Conservation (phyloP, 2,329 filamentous ascomycete genomes). For the Pleomassaria siparia region DNA sequence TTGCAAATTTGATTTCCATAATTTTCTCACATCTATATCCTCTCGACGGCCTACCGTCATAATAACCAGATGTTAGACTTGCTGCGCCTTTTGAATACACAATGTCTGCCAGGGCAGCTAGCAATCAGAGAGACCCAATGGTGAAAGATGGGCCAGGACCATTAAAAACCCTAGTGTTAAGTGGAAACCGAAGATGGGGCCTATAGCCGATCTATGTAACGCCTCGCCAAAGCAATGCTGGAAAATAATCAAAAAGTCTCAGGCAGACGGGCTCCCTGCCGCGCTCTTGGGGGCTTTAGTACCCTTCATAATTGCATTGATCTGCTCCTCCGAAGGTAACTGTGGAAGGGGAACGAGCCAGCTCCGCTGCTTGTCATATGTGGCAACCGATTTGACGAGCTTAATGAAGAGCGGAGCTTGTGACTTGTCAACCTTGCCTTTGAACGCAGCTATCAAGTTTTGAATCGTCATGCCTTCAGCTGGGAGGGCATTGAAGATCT, state of each 20-base stretch:
- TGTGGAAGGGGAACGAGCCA: slow-evolving; percentile 31
- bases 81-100: neutral
- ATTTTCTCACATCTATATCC: neutral
- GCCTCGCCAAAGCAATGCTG: slow-evolving; percentile 4
- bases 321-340: slow-evolving; percentile 34
- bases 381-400: slow-evolving; percentile 45
- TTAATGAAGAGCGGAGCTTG: slow-evolving; percentile 45
- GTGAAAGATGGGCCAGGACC: neutral
- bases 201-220: neutral
- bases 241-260: neutral
- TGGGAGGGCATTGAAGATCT: slow-evolving; percentile 50
- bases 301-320: slow-evolving; percentile 21
- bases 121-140: neutral
- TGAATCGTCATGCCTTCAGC: slow-evolving; percentile 47
- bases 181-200: neutral
- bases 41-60: neutral
- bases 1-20: neutral
- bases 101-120: neutral
- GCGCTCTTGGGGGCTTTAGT: slow-evolving; percentile 5
- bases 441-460: slow-evolving; percentile 46
- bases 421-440: slow-evolving; percentile 40
- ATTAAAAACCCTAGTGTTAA: neutral
- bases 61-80: neutral
- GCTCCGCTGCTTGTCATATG: slow-evolving; percentile 30
- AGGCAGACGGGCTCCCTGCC: slow-evolving; percentile 9